Conservation (phyloP, 169 alveolate genomes). For the Plasmodium yoelii region DNA sequence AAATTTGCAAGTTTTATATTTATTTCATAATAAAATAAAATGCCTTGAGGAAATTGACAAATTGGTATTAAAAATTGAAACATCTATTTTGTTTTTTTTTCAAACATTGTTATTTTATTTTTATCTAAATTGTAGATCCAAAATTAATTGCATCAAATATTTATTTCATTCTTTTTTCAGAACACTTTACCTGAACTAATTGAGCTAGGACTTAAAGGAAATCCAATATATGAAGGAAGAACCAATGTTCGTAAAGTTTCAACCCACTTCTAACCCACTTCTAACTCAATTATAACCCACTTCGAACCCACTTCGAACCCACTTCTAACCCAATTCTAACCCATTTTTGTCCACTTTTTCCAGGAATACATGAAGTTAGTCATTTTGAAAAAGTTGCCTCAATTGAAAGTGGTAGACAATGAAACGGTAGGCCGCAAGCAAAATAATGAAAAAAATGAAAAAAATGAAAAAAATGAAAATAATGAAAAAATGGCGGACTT, state of each 20-base stretch:
- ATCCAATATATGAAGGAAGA: constrained; percentile 56
- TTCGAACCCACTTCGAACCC: too few relatives aligned
- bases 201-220: constrained; percentile 61
- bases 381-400: constrained; percentile 60
- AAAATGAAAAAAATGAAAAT: background rate
- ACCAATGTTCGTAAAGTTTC: constrained; percentile 12
- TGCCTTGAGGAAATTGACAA: constrained; percentile 56
- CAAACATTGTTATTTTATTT: background rate
- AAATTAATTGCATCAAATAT: background rate
- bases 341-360: background rate
- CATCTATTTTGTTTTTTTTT: background rate
- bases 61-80: constrained; percentile 2
- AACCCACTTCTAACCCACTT: too few relatives aligned
- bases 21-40: constrained; percentile 62
- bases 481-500: too few relatives aligned
- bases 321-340: background rate
- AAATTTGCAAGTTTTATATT: constrained; percentile 53
- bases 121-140: too few relatives aligned
- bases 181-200: constrained; percentile 42
- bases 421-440: constrained; percentile 29
- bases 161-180: constrained; percentile 20
- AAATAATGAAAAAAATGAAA: background rate
- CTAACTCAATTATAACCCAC: background rate
- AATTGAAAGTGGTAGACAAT: constrained; percentile 55
- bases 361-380: constrained; percentile 70